A percentile compares a stretch with the other conserved stretches of the same genome.
Conservation (phyloP, 148 eudicot species). For the Silene conica region DNA sequence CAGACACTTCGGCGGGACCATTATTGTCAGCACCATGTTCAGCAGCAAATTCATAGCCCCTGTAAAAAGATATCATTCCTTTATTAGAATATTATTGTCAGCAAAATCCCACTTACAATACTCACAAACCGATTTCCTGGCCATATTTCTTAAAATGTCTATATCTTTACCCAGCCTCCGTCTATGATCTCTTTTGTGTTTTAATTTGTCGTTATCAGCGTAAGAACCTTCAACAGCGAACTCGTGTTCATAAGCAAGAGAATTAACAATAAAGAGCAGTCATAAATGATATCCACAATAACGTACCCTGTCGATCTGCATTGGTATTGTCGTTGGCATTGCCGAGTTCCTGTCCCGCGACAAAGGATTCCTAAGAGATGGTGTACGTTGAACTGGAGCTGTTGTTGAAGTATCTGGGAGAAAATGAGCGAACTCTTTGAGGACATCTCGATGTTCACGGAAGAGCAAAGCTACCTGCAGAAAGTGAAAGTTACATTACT, state of each 20-base stretch:
- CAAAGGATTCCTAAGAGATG: slow-evolving; percentile 47
- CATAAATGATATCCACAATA: no score
- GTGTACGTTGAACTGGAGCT: slow-evolving; percentile 41
- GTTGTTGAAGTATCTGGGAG: slow-evolving; percentile 75
- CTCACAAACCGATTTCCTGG: slow-evolving; percentile 44
- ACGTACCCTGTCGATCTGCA: no score
- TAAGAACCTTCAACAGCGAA: no score
- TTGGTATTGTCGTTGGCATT: slow-evolving; percentile 42
- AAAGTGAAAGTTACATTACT: no score
- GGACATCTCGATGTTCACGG: slow-evolving; percentile 70
- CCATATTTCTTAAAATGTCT: slow-evolving; percentile 25
- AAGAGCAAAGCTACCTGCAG: slow-evolving; percentile 81
- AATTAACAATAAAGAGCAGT: no score
- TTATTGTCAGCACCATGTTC: slow-evolving; percentile 29
- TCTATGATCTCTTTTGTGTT: no score
- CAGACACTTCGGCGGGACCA: slow-evolving; percentile 24
- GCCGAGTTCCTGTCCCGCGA: slow-evolving; percentile 59
- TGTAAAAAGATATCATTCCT: slow-evolving; percentile 44
- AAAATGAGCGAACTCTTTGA: slow-evolving; percentile 82
- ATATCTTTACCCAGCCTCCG: no score
- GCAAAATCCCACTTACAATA: slow-evolving; percentile 35
- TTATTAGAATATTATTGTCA: slow-evolving; percentile 45
- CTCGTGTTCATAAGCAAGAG: no score
- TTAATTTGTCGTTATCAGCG: no score
- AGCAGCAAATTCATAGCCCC: slow-evolving; percentile 47